Percentiles rank a stretch among this genome's conserved stretches.
Conservation (phyloP, 2,329 filamentous ascomycete genomes). For the Emericellopsis cladophorae region DNA sequence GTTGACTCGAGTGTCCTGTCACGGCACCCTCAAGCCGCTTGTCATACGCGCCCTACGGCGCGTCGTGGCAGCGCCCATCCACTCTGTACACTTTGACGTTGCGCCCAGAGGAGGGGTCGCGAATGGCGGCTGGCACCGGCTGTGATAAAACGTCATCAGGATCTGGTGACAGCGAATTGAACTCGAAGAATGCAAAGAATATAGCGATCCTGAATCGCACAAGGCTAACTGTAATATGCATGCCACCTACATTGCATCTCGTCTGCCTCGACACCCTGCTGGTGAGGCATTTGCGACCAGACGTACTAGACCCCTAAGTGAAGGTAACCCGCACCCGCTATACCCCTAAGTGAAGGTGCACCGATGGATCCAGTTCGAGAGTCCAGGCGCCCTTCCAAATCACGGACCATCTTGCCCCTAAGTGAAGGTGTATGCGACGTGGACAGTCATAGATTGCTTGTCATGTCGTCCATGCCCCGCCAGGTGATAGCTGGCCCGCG, state of each 20-base stretch:
- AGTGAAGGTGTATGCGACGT: slow-evolving; percentile 2
- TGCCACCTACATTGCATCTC: not conserved
- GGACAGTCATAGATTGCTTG: not conserved
- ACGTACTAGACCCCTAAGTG: slow-evolving; percentile 5
- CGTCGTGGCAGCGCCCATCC: too few relatives aligned
- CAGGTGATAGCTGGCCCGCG: too few relatives aligned
- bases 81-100: too few relatives aligned
- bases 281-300: not conserved
- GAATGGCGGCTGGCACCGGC: not conserved
- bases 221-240: too few relatives aligned
- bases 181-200: not conserved
- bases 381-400: too few relatives aligned
- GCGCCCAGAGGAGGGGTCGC: not conserved
- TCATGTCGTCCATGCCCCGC: too few relatives aligned
- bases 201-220: too few relatives aligned
- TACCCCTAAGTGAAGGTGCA: slow-evolving; percentile 8
- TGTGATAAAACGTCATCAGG: not conserved
- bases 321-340: slow-evolving; percentile 4
- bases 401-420: slow-evolving; percentile 4
- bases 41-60: too few relatives aligned
- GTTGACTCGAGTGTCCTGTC: too few relatives aligned
- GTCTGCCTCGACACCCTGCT: not conserved
- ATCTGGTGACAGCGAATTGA: not conserved
- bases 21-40: too few relatives aligned
- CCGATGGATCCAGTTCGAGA: slow-evolving; percentile 1